phyloP scores from a whole-genome alignment of 2,329 filamentous ascomycete genomes.

The Calonectria henricotiae region DNA sequence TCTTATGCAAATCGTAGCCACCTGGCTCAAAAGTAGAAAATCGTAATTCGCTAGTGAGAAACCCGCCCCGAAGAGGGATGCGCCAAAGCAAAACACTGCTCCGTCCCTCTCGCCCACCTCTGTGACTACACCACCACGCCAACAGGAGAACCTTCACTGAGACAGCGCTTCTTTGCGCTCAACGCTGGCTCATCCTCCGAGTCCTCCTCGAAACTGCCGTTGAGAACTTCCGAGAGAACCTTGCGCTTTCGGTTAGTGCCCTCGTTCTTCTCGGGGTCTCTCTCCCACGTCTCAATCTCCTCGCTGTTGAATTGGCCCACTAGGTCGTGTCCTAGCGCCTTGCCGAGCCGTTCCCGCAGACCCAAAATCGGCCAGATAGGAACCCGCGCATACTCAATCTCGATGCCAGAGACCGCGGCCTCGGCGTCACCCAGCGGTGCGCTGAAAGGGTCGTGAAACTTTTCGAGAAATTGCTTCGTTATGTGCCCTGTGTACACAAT shows the following conservation, averaged over 20 bases:
- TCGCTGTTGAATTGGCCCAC: constrained; percentile 62
- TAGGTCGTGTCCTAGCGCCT: constrained; percentile 68
- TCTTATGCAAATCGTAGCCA: constrained; percentile 33
- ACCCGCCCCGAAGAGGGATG: constrained; percentile 25
- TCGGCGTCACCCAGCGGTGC: constrained; percentile 53
- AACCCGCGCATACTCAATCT: constrained; percentile 66
- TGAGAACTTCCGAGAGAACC: constrained; percentile 59
- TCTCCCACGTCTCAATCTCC: constrained; percentile 66
- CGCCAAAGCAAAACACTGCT: constrained; percentile 22
- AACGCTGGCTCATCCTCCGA: constrained; percentile 55
- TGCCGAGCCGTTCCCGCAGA: constrained; percentile 70
- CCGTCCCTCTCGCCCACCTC: neutral
- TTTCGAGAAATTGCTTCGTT: constrained; percentile 65
- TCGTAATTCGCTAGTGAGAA: constrained; percentile 35
- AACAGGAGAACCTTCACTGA: constrained; percentile 53
- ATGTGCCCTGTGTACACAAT: constrained; percentile 70
- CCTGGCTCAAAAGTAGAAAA: constrained; percentile 34
- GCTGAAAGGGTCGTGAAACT: constrained; percentile 67
- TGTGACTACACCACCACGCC: constrained; percentile 53
- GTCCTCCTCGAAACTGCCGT: constrained; percentile 62
- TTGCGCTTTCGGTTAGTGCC: constrained; percentile 57
- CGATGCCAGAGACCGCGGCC: constrained; percentile 57
- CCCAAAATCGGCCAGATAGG: constrained; percentile 71
- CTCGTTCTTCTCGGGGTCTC: constrained; percentile 57
- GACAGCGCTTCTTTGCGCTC: constrained; percentile 56